Base-by-base conservation (phyloP, 1,284 basidiomycete species). In the Coniophora puteana region DNA sequence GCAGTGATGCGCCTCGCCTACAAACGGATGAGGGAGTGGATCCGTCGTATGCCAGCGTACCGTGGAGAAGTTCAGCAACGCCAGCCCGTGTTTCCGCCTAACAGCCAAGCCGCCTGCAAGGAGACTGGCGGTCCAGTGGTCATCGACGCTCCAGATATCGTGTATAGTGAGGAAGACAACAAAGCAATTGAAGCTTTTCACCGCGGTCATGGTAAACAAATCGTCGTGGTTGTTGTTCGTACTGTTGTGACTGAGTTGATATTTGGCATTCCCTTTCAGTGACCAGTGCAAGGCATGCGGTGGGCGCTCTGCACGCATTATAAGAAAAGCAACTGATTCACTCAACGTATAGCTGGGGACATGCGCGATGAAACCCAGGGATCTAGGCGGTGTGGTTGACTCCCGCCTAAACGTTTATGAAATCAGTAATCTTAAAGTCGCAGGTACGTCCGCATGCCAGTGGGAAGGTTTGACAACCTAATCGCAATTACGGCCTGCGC, bases 331-430 rank as follows among this genome's bases (percentile, higher is more conserved):
- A n/a, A 16, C 28, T 2, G 20, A 1, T 22, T 22, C 35, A 17
- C 23, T 38, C 12, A 8, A 3, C 11, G 4, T 31, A 10, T 43
- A 79, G 76, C 63, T 78, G 23, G 79, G 78, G 13, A 86, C 82
- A 0, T 83, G 81, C 46, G 72, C 77, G 0, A 85, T 86, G 82
- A 82, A 78, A 52, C 66, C 74, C 1, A 68, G 72, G 18, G 68
- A 71, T 12, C 44, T 66, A 37, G 69, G 70, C 4, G 83, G 82
- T 11, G 83, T 84, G 1, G 79, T 86, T 6, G 78, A 85, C 48
- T 46, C 71, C 4, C 65, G 62, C 3, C 55, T 87, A 33, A 78
- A 79, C 51, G 81, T 85, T 1, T 82, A 85, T 50, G 82, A 81
- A 5, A 68, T 78, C 0, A 48, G 62, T 34, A 65, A 69, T 16